These are phyloP conservation scores for Globisporangium spinosum DNA, from an alignment of 352 stramenopile species.

Conservation along the genomic window DNA sequence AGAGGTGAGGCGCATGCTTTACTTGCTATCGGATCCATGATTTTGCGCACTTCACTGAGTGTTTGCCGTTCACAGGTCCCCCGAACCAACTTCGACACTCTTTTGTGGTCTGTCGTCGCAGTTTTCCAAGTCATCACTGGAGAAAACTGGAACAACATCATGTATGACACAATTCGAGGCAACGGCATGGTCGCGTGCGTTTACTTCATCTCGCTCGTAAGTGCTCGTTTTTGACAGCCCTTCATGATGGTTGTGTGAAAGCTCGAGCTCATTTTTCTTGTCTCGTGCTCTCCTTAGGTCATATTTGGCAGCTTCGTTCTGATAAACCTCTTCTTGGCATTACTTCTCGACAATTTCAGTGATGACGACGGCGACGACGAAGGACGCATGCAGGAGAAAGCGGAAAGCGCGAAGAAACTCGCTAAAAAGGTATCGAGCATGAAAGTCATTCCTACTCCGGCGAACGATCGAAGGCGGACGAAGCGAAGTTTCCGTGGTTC, in stretches of 20 bases:
- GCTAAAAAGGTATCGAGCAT: conserved; percentile 58
- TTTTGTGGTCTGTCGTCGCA: conserved; percentile 76
- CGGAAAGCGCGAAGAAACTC: conserved; percentile 46
- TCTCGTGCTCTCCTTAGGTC: conserved; percentile 30
- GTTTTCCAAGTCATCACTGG: conserved; percentile 93
- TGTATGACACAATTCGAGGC: conserved; percentile 91
- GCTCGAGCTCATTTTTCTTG: not conserved
- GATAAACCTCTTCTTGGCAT: conserved; percentile 93
- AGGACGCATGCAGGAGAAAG: conserved; percentile 30
- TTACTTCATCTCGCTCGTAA: conserved; percentile 87
- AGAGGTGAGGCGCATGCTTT: conserved; percentile 26
- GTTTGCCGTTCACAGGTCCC: conserved; percentile 34
- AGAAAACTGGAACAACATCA: conserved; percentile 94
- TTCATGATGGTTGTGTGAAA: not conserved
- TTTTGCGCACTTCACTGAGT: not conserved
- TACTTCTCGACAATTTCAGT: conserved; percentile 91
- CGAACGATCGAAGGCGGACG: conserved; percentile 13
- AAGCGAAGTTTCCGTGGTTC: conserved; percentile 23
- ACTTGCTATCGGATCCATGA: not conserved
- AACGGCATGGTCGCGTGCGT: conserved; percentile 57
- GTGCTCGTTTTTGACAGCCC: not conserved
- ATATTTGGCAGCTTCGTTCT: conserved; percentile 90
- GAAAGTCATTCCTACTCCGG: conserved; percentile 37
- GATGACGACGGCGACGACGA: conserved; percentile 67
- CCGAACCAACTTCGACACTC: conserved; percentile 87